These are phyloP conservation scores for Saccharomycopsis sp. DNA, from an alignment of 805 yeast genomes.

Conservation along the genomic window DNA sequence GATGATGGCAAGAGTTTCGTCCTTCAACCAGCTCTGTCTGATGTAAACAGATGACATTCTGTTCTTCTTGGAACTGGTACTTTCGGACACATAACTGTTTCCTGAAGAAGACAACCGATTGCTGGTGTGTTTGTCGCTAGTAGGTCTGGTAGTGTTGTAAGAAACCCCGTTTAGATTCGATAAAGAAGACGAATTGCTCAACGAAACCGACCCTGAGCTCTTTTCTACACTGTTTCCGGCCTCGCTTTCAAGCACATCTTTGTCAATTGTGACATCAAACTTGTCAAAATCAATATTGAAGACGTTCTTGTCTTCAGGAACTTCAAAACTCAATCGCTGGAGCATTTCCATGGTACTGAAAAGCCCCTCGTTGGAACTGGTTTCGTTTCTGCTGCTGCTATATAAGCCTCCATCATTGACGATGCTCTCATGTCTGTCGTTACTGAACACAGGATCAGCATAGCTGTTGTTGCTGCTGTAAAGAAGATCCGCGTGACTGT, in stretches of 20 bases:
- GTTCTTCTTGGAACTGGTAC: slow-evolving; percentile 1
- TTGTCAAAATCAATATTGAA: slow-evolving; percentile 19
- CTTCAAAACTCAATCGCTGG: slow-evolving; percentile 15
- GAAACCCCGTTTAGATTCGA: slow-evolving; percentile 7
- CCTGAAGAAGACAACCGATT: not conserved
- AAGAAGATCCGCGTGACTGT: not conserved
- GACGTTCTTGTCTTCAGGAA: not conserved
- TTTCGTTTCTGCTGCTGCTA: slow-evolving; percentile 1
- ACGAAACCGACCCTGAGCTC: slow-evolving; percentile 11
- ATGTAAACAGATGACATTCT: slow-evolving; percentile 17
- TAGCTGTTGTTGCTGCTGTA: not conserved
- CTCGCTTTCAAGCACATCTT: not conserved
- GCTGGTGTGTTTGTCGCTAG: not conserved
- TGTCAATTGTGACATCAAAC: slow-evolving; percentile 4
- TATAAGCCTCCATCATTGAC: slow-evolving; percentile 1
- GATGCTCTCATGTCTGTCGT: not conserved
- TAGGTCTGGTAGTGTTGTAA: slow-evolving; percentile 11
- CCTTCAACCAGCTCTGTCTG: slow-evolving; percentile 21
- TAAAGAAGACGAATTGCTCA: slow-evolving; percentile 19
- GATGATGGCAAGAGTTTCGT: slow-evolving; percentile 18
- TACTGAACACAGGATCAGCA: not conserved
- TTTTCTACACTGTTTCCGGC: not conserved
- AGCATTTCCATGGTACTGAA: slow-evolving; percentile 2
- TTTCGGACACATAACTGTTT: not conserved
- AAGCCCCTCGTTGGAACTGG: slow-evolving; percentile 1